A percentile compares a stretch with the other conserved stretches of the same genome.
Conservation (phyloP, 257 asterid species). For the Fraxinus pennsylvanica region DNA sequence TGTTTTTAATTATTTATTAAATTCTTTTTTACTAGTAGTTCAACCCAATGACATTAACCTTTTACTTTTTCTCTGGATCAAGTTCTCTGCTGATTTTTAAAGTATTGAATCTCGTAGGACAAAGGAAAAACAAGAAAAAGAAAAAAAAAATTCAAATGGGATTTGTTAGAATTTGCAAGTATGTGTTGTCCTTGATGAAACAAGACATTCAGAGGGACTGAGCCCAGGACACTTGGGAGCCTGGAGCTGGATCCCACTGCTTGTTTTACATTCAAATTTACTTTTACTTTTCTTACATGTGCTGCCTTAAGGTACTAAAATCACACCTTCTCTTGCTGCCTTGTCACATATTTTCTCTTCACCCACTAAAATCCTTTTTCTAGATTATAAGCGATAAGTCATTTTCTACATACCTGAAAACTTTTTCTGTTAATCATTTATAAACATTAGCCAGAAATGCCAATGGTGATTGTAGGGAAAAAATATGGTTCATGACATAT, state of each 20-base stretch:
- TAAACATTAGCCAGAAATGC: neutral
- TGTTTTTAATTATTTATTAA: too few relatives aligned
- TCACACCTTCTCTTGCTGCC: constrained; percentile 26
- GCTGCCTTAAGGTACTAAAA: constrained; percentile 23
- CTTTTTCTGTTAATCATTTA: constrained; percentile 20
- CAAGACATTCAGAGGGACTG: constrained; percentile 51
- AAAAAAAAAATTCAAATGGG: neutral
- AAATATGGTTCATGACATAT: neutral
- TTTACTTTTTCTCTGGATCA: too few relatives aligned
- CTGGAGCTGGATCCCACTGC: constrained; percentile 54
- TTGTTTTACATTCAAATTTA: constrained; percentile 23
- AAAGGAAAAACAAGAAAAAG: neutral
- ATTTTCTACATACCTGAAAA: constrained; percentile 23
- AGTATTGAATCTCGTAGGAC: constrained; percentile 4
- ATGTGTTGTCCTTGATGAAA: constrained; percentile 40
- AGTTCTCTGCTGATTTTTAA: neutral
- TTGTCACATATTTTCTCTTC: constrained; percentile 22
- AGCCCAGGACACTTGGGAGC: constrained; percentile 41
- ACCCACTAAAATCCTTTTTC: constrained; percentile 8
- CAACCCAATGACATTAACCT: too few relatives aligned
- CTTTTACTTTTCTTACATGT: constrained; percentile 23
- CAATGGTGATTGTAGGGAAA: neutral
- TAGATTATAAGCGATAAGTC: constrained; percentile 23
- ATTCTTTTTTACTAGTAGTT: too few relatives aligned
- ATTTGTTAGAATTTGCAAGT: constrained; percentile 13